Evolutionary conservation across 768 basidiomycete genomes (phyloP), one percentile per base, ranked within the genome.

Genomic region (Antrodiella citrinella): DNA sequence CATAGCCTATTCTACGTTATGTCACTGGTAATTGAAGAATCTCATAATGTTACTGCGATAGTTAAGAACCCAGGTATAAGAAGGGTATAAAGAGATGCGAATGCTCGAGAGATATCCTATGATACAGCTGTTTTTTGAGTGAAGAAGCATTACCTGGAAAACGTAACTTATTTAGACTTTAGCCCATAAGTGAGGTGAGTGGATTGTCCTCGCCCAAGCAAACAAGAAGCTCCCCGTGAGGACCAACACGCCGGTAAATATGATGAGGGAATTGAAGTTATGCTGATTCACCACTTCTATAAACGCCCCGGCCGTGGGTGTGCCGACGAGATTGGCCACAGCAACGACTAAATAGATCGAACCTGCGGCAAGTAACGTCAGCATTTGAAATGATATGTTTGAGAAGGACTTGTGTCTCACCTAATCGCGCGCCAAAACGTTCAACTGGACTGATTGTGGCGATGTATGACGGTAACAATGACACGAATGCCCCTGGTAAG

Each of bases 251-350:
- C 65, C 65, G 1, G 64, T 62, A 53, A 66, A 67, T 43, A 64
- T 45, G 40, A 67, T 66, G 7, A 67, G 56, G 25, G 44, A 26
- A 15, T 55, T 55, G 58, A 65, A 65, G 35, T 64, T 51, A 4
- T 45, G 20, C 41, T 65, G 48, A 40, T 57, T 58, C 18, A 57
- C 40, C 11, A 41, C 51, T 26, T 54, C 58, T 39, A 66, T 55
- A 49, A 67, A 62, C 7, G 62, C 64, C 20, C 66, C 66, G 1
- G 61, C 66, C 1, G 64, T 67, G 2, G 65, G 65, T 3, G 66
- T 63, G n/a, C 66, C 66, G 2, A 60, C 62, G 13, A 67, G 59
- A 23, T 54, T 58, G 4, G 64, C 62, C 18, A 67, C 56, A 2
- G 59, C 63, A n/a, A 62, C 56, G 39, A 64, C 43, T 12, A 65